Base-by-base conservation (phyloP, 495 filamentous ascomycete genomes). In the Hypoxylon intermedium region DNA sequence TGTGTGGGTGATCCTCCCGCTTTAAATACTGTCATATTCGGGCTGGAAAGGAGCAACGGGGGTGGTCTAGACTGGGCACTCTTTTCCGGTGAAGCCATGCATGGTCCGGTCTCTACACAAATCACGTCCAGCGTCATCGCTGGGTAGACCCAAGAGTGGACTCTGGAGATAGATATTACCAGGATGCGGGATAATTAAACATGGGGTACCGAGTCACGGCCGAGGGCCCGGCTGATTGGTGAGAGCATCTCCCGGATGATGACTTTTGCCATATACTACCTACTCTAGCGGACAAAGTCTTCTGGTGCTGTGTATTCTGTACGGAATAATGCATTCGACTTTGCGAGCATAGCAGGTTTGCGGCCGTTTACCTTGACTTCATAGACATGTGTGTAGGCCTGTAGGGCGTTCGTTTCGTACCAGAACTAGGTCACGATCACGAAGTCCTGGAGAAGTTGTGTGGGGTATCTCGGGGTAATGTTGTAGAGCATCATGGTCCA, bases 381-480 rank as follows among this genome's bases (percentile, higher is more conserved):
- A n/a, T 37, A n/a, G 6, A 34, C 31, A 6, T 34, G 31, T 11
- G 12, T 15, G 34, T 15, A 13, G 34, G 12, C 1, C 34, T 12
- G 13, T n/a, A n/a, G n/a, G n/a, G n/a, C n/a, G n/a, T 15, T 37
- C n/a, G 13, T 13, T 11, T 12, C 12, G 3, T 34, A 12, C 7
- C 7, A 7, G 24, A 26, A 26, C 30, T n/a, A 33, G 46, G 33
- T 49, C 47, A 33, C 13, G 41, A 31, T 38, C 6, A 34, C 9
- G 24, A 48, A 41, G 43, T 52, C 59, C 42, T 65, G 62, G 55
- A 47, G 56, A 60, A 51, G 16, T 12, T n/a, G 40, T 59, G 61
- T 52, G 61, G 61, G 50, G 61, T 65, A 65, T 59, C 46, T 57
- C 61, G 61, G 61, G 61, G 61, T 59, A 65, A 59, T 43, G 45